phyloP scores from a whole-genome alignment of 2,329 filamentous ascomycete species.

The Apiospora aurea region DNA sequence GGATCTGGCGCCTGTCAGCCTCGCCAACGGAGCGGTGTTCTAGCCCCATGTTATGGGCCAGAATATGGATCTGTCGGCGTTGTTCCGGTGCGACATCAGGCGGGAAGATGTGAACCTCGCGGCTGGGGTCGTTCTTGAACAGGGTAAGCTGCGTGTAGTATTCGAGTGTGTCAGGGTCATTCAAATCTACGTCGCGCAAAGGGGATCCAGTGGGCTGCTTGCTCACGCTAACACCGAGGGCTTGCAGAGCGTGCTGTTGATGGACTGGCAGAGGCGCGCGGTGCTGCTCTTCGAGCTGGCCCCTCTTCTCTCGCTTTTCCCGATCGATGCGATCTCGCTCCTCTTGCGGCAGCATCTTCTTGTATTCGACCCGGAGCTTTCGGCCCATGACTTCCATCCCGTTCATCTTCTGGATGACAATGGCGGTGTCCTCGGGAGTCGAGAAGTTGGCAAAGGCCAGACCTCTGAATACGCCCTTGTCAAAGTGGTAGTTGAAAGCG shows the following conservation, averaged over 20 bases:
- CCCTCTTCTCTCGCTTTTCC: constrained; percentile 94
- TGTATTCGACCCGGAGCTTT: constrained; percentile 96
- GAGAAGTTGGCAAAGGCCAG: constrained; percentile 98
- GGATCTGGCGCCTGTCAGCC: constrained; percentile 87
- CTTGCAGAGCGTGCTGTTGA: constrained; percentile 86
- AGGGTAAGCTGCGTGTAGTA: constrained; percentile 91
- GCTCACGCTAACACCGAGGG: constrained; percentile 70
- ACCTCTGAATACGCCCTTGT: constrained; percentile 95
- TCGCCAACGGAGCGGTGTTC: constrained; percentile 90
- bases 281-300: constrained; percentile 97
- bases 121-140: constrained; percentile 80
- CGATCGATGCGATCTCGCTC: constrained; percentile 96
- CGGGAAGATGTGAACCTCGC: constrained; percentile 86
- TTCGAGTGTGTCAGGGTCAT: constrained; percentile 84
- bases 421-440: constrained; percentile 89
- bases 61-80: constrained; percentile 88
- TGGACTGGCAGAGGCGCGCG: constrained; percentile 75
- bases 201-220: constrained; percentile 63
- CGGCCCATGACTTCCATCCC: constrained; percentile 94
- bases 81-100: constrained; percentile 81
- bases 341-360: constrained; percentile 97
- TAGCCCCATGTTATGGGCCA: constrained; percentile 94
- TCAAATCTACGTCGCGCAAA: constrained; percentile 80
- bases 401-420: constrained; percentile 93
- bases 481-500: constrained; percentile 99